Evolutionary conservation across 2,329 filamentous ascomycete genomes (phyloP).

Genomic region (Penicillium polonicum): DNA sequence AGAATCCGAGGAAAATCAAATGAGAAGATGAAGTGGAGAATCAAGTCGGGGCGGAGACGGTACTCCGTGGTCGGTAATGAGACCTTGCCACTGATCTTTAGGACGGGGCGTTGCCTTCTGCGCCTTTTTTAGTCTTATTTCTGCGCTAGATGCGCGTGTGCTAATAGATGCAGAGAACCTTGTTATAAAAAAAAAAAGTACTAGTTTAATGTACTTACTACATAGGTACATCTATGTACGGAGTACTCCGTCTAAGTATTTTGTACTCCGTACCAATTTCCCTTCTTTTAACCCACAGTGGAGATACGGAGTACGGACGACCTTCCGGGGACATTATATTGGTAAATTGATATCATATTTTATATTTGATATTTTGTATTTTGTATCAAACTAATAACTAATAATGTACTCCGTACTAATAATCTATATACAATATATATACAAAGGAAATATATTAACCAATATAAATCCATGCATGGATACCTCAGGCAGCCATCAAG

Average conservation of each 20-base stretch:
- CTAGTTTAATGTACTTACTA: background rate
- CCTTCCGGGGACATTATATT: background rate
- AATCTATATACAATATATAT: no score
- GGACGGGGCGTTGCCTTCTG: background rate
- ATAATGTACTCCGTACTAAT: background rate
- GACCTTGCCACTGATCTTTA: slow-evolving; percentile 4
- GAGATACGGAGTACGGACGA: background rate
- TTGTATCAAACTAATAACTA: background rate
- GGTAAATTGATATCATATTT: no score
- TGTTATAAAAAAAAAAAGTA: background rate
- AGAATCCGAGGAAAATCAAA: background rate
- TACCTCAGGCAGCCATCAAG: slow-evolving; percentile 5
- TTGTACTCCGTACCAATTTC: background rate
- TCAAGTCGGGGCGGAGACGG: slow-evolving; percentile 16
- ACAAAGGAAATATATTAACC: no score
- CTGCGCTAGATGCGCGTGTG: slow-evolving; percentile 16
- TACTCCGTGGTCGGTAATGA: slow-evolving; percentile 3
- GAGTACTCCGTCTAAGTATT: background rate
- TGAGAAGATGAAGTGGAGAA: slow-evolving; percentile 4
- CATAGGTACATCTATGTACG: background rate
- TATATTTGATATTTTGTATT: background rate
- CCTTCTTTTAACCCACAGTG: slow-evolving; percentile 1
- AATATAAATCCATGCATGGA: background rate
- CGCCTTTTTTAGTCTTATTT: slow-evolving; percentile 2
- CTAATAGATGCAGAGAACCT: slow-evolving; percentile 1